Evolutionary conservation across 345 rosid genomes (phyloP).

Genomic region (Euphorbia pulcherrima): DNA sequence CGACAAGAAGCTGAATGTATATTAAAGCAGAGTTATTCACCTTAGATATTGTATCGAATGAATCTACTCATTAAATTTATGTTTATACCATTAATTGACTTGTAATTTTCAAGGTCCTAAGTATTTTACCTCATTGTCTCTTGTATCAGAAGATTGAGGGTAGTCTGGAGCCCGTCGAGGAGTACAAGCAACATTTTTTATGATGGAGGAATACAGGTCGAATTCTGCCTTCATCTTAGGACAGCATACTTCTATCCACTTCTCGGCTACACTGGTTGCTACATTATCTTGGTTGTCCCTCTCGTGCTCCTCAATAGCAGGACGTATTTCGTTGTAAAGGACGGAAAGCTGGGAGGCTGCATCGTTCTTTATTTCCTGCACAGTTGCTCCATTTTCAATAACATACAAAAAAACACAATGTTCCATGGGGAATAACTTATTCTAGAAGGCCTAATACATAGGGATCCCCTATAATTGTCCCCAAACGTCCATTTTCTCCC

Average conservation of each 20-base stretch:
- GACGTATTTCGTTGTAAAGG: conserved; percentile 74
- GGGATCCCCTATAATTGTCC: too few relatives aligned
- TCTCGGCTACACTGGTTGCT: conserved; percentile 91
- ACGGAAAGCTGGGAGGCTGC: conserved; percentile 52
- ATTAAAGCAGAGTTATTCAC: too few relatives aligned
- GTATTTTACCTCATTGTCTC: conserved; percentile 21
- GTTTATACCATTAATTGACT: too few relatives aligned
- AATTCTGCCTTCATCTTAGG: conserved; percentile 76
- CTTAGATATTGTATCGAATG: too few relatives aligned
- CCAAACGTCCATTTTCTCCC: too few relatives aligned
- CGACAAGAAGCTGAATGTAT: too few relatives aligned
- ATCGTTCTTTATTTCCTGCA: conserved; percentile 71
- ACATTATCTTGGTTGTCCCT: conserved; percentile 91
- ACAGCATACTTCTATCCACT: conserved; percentile 92
- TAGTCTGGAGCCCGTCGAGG: conserved; percentile 33
- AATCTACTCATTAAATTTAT: too few relatives aligned
- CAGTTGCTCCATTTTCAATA: neutral
- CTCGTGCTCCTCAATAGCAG: conserved; percentile 90
- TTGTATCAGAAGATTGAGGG: conserved; percentile 21
- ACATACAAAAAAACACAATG: neutral
- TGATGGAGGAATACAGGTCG: conserved; percentile 66
- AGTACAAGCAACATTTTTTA: conserved; percentile 58
- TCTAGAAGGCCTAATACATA: too few relatives aligned
- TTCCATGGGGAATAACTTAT: too few relatives aligned
- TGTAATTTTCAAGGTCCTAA: too few relatives aligned